Percentiles rank a stretch among this genome's conserved stretches.
phyloP scores from a whole-genome alignment of 2,329 filamentous ascomycete genomes.

The Sporothrix brunneoviolacea region DNA sequence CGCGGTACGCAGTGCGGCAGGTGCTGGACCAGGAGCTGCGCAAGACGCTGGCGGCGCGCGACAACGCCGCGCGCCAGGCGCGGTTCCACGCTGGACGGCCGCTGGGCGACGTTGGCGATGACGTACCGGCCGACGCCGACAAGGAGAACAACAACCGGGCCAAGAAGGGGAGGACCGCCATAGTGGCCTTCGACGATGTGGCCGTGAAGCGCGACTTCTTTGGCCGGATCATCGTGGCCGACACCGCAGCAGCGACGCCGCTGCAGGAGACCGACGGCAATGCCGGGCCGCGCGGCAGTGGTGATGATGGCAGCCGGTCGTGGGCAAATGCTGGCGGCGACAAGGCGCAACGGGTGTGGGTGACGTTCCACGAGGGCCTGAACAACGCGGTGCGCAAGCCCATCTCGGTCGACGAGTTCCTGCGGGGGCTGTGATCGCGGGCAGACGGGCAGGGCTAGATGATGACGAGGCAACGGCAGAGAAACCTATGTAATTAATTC shows the following conservation, averaged over 20 bases:
- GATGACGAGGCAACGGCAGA: too few relatives aligned
- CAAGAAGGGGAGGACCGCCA: neutral
- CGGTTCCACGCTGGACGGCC: conserved; percentile 51
- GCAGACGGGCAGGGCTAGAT: too few relatives aligned
- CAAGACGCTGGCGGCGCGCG: conserved; percentile 61
- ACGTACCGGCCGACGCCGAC: too few relatives aligned
- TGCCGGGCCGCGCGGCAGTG: conserved; percentile 18
- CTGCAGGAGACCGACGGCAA: conserved; percentile 37
- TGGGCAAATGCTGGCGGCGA: conserved; percentile 26
- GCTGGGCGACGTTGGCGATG: conserved; percentile 19
- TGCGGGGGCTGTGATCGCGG: conserved; percentile 52
- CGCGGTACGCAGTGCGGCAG: conserved; percentile 87
- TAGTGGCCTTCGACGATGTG: conserved; percentile 8
- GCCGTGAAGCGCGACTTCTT: conserved; percentile 76
- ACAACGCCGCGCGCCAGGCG: conserved; percentile 59
- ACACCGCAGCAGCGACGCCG: conserved; percentile 21
- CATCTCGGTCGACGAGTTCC: conserved; percentile 70
- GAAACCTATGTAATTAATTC: too few relatives aligned
- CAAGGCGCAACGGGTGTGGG: conserved; percentile 63
- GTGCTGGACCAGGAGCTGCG: conserved; percentile 87
- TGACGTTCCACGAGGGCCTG: conserved; percentile 82
- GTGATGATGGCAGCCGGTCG: conserved; percentile 20
- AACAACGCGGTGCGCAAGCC: conserved; percentile 91
- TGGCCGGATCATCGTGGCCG: conserved; percentile 55
- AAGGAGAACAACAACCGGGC: neutral